Base-by-base conservation (phyloP, 495 filamentous ascomycete species). In the Neurospora sp. region DNA sequence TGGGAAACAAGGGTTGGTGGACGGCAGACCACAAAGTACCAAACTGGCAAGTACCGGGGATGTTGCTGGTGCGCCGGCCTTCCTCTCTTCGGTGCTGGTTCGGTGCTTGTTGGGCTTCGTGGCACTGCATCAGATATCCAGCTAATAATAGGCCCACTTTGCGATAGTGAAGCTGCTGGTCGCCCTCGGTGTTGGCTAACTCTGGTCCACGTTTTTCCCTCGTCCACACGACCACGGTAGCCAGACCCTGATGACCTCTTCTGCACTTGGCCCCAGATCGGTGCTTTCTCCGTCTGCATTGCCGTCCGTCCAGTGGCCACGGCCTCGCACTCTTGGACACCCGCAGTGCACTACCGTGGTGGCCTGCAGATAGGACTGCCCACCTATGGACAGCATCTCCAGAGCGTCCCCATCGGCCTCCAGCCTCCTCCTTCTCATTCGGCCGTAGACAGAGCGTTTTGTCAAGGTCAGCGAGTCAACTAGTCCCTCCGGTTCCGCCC, bases 61-160 rank as follows among this genome's bases (percentile, higher is more conserved):
- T 54, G 69, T 72, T 31, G 27, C 20, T 72, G 71, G 20, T 38
- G 71, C 49, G 49, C 23, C 49, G 49, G 31, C 54, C 54, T 66
- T 66, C 27, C 54, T 66, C 54, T 66, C 14, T 66, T 66, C 54
- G 27, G 54, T 35, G 27, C 27, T 66, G 54, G 54, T 66, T 66
- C 54, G 54, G 54, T 70, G 72, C 66, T 72, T 76, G 76, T 70
- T 72, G 72, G 74, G 20, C 75, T 76, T 77, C 79, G 79, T 80
- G 79, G 79, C 79, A 80, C 78, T 78, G 77, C 78, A 72, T 78
- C 78, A 73, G 72, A 76, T 74, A 75, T 69, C 44, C 71, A 76
- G 76, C 79, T 79, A 79, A 79, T 78, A 74, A 78, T 79, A 76
- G 79, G 78, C 71, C 49, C 54, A 44, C 71, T 71, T 72, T 41